Percentiles rank a stretch among this genome's conserved stretches.
These are phyloP conservation scores for Penicillium aurantiogriseum DNA, from an alignment of 2,329 filamentous ascomycete genomes.

Conservation along the genomic window DNA sequence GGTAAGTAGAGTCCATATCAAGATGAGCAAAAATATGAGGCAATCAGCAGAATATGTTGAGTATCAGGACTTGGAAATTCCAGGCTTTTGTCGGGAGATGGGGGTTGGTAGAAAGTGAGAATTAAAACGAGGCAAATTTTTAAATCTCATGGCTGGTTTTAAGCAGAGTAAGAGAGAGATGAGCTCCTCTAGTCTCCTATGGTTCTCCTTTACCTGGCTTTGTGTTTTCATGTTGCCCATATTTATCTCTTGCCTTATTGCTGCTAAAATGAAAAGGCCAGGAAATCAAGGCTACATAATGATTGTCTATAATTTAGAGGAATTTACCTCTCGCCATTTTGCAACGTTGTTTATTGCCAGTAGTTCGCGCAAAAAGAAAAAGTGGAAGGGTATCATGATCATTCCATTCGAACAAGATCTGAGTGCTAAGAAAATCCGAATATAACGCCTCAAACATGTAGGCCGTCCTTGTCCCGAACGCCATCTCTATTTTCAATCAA, in stretches of 20 bases:
- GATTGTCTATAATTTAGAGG: no score
- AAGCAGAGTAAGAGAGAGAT: background rate
- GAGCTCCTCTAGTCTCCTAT: background rate
- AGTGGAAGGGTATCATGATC: conserved; percentile 11
- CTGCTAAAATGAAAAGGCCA: background rate
- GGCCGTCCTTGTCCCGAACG: conserved; percentile 1
- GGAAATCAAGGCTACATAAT: background rate
- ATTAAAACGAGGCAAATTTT: background rate
- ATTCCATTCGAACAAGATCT: conserved; percentile 10
- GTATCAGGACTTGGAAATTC: background rate
- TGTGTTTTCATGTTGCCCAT: background rate
- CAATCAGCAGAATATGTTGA: background rate
- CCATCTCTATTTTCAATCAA: conserved; percentile 3
- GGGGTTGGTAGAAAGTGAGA: background rate
- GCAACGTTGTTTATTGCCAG: background rate
- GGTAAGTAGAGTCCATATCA: background rate
- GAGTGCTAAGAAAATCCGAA: conserved; percentile 1
- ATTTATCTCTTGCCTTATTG: background rate
- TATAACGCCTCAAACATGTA: conserved; percentile 4
- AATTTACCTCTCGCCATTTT: background rate
- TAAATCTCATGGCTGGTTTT: background rate
- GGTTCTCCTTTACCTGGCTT: background rate
- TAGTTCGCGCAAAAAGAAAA: background rate
- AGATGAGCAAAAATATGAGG: background rate
- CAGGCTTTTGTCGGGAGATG: background rate